Evolutionary conservation across 768 basidiomycete species (phyloP).

Genomic region (Floccularia luteovirens): DNA sequence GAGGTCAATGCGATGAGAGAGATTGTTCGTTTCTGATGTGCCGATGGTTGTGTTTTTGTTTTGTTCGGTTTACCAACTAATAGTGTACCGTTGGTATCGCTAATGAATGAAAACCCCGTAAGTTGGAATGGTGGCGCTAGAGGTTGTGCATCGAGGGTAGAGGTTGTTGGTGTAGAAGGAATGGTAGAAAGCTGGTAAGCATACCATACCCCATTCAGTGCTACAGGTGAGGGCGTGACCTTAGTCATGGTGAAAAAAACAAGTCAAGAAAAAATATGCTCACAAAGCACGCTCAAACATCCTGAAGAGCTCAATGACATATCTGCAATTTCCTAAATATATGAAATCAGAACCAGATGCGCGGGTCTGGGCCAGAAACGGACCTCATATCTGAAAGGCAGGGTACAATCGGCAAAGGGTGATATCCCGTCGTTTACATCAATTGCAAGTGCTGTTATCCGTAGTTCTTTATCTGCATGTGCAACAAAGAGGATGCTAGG

Average conservation of each 20-base stretch:
- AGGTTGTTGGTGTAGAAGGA: slow-evolving; percentile 10
- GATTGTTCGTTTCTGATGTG: slow-evolving; percentile 9
- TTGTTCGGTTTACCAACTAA: background rate
- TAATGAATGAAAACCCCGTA: slow-evolving; percentile 15
- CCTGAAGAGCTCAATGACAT: slow-evolving; percentile 41
- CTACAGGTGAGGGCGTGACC: no score
- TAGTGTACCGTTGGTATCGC: background rate
- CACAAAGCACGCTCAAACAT: slow-evolving; percentile 42
- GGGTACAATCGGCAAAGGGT: slow-evolving; percentile 16
- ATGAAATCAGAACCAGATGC: slow-evolving; percentile 4
- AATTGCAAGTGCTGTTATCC: slow-evolving; percentile 21
- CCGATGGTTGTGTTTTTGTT: slow-evolving; percentile 10
- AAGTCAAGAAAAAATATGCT: slow-evolving; percentile 7
- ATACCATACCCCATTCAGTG: slow-evolving; percentile 28
- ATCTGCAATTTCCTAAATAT: slow-evolving; percentile 24
- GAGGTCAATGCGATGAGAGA: slow-evolving; percentile 45
- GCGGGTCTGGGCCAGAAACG: slow-evolving; percentile 4
- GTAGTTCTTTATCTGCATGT: slow-evolving; percentile 15
- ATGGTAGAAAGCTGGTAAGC: slow-evolving; percentile 21
- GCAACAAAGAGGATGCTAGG: slow-evolving; percentile 11
- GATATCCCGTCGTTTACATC: slow-evolving; percentile 21
- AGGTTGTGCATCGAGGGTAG: slow-evolving; percentile 3
- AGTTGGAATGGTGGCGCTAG: slow-evolving; percentile 21
- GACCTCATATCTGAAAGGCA: slow-evolving; percentile 25
- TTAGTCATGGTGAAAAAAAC: no score